phyloP scores from a whole-genome alignment of 345 rosid genomes.

The Corchorus olitorius region DNA sequence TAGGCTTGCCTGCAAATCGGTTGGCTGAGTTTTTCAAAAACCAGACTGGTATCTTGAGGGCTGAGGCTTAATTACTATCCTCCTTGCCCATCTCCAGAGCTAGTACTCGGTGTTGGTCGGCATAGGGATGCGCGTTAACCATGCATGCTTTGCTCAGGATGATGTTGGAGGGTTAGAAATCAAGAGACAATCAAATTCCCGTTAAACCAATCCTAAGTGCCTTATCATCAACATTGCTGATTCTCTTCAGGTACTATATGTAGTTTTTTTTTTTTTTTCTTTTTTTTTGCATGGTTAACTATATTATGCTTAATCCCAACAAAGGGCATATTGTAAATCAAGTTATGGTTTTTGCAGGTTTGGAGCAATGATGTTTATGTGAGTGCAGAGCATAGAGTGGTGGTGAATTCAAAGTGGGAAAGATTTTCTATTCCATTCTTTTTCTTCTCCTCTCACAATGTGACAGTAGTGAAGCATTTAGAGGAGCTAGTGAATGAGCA shows the following conservation, averaged over 20 bases:
- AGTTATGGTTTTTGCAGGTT: conserved; percentile 39
- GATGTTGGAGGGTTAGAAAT: conserved; percentile 79
- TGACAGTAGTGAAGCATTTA: conserved; percentile 55
- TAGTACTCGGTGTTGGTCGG: conserved; percentile 79
- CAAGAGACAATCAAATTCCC: conserved; percentile 57
- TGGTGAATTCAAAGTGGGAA: conserved; percentile 51
- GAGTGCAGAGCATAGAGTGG: conserved; percentile 73
- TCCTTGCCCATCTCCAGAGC: conserved; percentile 74
- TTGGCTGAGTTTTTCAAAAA: conserved; percentile 51
- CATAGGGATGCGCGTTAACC: conserved; percentile 79
- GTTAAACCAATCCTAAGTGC: conserved; percentile 67
- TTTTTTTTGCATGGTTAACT: neutral
- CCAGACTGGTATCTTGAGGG: conserved; percentile 54
- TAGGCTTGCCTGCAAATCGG: conserved; percentile 52
- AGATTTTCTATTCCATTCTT: conserved; percentile 64
- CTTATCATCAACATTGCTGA: conserved; percentile 77
- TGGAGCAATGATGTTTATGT: conserved; percentile 62
- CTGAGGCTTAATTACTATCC: conserved; percentile 81
- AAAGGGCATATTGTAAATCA: neutral
- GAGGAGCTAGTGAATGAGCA: conserved; percentile 59
- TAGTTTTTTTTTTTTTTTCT: too few relatives aligned
- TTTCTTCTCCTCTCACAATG: conserved; percentile 57
- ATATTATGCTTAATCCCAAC: neutral
- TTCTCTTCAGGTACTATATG: conserved; percentile 45
- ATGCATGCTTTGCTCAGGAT: conserved; percentile 77